Evolutionary conservation across 2,329 filamentous ascomycete species (phyloP), one percentile per base, ranked within the genome.

Genomic region (Fusarium equiseti): DNA sequence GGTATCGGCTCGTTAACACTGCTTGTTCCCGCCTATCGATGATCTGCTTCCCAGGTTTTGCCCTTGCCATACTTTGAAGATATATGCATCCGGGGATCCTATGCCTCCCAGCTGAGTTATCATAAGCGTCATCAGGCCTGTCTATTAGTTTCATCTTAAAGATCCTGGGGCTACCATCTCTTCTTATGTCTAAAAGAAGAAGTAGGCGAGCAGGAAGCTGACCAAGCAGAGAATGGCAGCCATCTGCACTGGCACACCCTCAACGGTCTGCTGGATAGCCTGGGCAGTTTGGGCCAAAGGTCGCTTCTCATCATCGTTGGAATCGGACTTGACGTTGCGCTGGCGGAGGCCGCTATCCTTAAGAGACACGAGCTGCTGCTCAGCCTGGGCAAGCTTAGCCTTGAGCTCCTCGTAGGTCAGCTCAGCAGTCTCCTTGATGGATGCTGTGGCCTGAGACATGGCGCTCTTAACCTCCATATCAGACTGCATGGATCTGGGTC

Each of bases 181-280:
- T 54, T 9, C 52, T 45, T 64, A 58, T 62, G 26, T 59, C 86
- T 90, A 99, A 82, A 99, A 99, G 85, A 99, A 94, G 81, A 98
- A 89, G 83, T 98, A 99, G 59, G 94, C 96, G 75, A 98, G 88
- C 78, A 99, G 82, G 84, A 99, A 99, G 85, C 93, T 95, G 70
- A 97, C 76, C 76, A 99, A 85, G 79, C 95, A 98, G 45, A 99
- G 84, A 24, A 89, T 85, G 24, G 96, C 95, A 46, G 93, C 93
- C 68, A 95, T 88, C 80, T 95, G 91, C 52, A 99, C 89, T 1
- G 96, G 91, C 6, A 99, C 95, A 24, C 96, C 95, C 74, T 94
- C 90, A 72, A 79, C 77, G 9, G 82, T 90, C 79, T 82, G 86
- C 78, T 83, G 85, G 67, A 83, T 84, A 74, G 85, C 85, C 76